Conservation (phyloP, 495 filamentous ascomycete genomes). For the Cudoniella acicularis region DNA sequence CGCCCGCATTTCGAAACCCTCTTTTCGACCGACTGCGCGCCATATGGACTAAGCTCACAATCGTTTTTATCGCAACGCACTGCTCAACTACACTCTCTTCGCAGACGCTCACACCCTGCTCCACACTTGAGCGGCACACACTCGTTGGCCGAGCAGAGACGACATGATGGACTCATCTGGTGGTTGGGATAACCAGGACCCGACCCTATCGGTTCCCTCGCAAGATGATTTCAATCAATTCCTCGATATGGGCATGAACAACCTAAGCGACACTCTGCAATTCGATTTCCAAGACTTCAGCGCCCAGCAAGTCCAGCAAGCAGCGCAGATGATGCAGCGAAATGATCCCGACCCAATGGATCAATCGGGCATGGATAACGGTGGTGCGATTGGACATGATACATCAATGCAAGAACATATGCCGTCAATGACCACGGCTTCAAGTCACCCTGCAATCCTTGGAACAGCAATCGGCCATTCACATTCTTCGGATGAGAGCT, state of each 20-base stretch:
- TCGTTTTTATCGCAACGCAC: neutral
- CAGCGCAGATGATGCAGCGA: conserved; percentile 25
- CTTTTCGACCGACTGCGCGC: neutral
- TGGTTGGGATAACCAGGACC: conserved; percentile 44
- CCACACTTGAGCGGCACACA: neutral
- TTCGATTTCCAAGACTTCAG: conserved; percentile 45
- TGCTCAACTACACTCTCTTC: neutral
- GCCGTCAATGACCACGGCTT: conserved; percentile 40
- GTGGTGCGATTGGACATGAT: conserved; percentile 31
- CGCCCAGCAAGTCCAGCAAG: conserved; percentile 20
- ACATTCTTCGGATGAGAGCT: conserved; percentile 38
- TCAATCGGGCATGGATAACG: conserved; percentile 44
- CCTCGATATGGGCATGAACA: conserved; percentile 49
- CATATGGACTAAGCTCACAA: neutral
- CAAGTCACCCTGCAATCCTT: conserved; percentile 36
- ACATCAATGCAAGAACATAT: conserved; percentile 45
- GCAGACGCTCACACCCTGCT: neutral
- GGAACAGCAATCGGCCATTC: conserved; percentile 26
- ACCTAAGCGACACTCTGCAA: conserved; percentile 39
- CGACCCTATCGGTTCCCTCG: conserved; percentile 35
- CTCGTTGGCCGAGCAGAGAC: neutral
- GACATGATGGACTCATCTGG: conserved; percentile 32
- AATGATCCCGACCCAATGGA: conserved; percentile 37
- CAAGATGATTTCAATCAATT: conserved; percentile 55
- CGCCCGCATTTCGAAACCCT: too few species aligned